Base-by-base conservation (phyloP, 1,284 basidiomycete genomes). In the Apiotrichum akiyoshidainum region DNA sequence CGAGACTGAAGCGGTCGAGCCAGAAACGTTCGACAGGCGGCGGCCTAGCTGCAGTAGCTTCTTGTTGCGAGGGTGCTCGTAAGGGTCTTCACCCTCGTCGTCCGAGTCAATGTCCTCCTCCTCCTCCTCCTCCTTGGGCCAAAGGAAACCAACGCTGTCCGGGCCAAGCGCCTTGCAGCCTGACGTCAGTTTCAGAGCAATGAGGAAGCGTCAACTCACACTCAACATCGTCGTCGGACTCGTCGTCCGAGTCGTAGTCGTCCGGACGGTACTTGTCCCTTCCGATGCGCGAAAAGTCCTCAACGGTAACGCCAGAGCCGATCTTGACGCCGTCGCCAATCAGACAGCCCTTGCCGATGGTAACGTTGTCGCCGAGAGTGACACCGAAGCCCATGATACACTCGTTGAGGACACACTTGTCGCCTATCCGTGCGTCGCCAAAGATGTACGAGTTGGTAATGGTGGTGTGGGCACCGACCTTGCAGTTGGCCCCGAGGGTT, bases 401-500 rank as follows among this genome's bases (percentile, higher is more conserved):
- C 65, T 85, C 81, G 64, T 87, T 84, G 48, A 98, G 81, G 39
- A 83, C 79, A 70, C 87, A 90, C 50, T 86, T 83, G 42, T 85
- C 81, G n/a, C 90, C 93, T 58, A 99, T 83, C 39, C 81, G 73
- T 5, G 87, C 88, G 54, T 85, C 85, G 64, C 91, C 89, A 70
- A 92, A 92, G 46, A 97, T 80, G 72, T 92, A 93, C 21, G 90
- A 87, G 68, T 88, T 81, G 37, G 80, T 79, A 56, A 97, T 83
- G 53, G 83, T 78, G 21, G 87, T 85, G 31, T 82, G 82, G 10
- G 87, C 81, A 26, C 92, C 92, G 64, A 97, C 86, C 59, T 91
- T 83, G 17, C 88, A 88, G 72, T 91, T 88, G 55, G 85, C 84
- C 17, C 90, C 90, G 46, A 96, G 83, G 65, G 87, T 87, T 69